Percentiles rank a stretch among this genome's conserved stretches.
These are phyloP conservation scores for Citrullus amarus DNA, from an alignment of 306 rosid species.

Conservation along the genomic window DNA sequence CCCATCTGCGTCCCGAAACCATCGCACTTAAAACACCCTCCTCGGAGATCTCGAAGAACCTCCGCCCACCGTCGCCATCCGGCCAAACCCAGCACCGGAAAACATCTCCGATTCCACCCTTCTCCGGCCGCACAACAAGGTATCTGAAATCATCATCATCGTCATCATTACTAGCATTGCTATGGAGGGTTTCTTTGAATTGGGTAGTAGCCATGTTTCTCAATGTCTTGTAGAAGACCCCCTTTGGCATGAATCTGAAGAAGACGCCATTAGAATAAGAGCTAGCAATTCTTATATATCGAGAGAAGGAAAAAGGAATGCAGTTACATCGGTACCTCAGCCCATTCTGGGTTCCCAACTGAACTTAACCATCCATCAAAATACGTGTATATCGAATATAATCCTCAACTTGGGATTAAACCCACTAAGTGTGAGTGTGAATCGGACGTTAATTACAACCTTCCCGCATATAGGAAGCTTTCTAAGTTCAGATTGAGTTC, in stretches of 20 bases:
- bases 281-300: neutral
- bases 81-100: constrained; percentile 17
- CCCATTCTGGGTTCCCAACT: neutral
- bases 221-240: neutral
- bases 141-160: constrained; percentile 14
- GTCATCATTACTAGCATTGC: neutral
- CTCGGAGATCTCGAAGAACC: constrained; percentile 35
- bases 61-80: constrained; percentile 17
- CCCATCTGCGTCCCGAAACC: constrained; percentile 35
- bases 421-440: neutral
- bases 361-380: neutral
- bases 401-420: neutral
- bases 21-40: constrained; percentile 9
- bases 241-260: neutral
- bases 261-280: neutral
- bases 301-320: constrained; percentile 1
- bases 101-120: constrained; percentile 37
- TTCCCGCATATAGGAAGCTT: neutral
- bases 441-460: neutral
- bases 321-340: neutral
- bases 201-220: neutral
- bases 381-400: neutral
- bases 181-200: neutral
- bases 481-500: neutral
- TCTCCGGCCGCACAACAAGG: constrained; percentile 50